These are phyloP conservation scores for Rhodosporidiobolus odoratus DNA, from an alignment of 768 basidiomycete species.

Conservation along the genomic window DNA sequence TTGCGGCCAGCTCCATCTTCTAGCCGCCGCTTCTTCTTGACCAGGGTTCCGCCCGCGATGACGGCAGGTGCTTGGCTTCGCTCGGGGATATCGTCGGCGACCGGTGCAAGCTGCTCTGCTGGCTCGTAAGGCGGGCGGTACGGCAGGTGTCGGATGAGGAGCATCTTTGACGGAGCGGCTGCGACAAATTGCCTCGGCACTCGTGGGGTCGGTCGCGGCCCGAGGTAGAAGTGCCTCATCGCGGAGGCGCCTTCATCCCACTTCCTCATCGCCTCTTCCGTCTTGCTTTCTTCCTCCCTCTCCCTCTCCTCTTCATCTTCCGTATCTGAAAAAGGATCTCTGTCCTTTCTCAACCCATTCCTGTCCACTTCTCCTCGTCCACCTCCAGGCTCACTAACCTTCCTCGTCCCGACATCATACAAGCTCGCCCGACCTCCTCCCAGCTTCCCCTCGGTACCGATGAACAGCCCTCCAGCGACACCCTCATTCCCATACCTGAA, in stretches of 20 bases:
- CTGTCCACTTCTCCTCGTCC: neutral
- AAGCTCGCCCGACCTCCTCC: conserved; percentile 17
- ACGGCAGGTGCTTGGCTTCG: too few species aligned
- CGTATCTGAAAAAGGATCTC: conserved; percentile 25
- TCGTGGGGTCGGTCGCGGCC: neutral
- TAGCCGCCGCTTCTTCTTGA: neutral
- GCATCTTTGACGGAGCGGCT: neutral
- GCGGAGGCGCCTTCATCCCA: neutral
- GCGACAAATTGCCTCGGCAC: neutral
- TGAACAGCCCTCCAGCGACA: neutral
- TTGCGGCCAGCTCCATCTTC: neutral
- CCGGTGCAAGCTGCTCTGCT: neutral
- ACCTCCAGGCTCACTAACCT: neutral
- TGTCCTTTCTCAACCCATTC: neutral
- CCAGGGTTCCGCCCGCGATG: neutral
- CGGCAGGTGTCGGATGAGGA: neutral
- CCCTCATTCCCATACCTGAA: conserved; percentile 11
- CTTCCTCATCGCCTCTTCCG: neutral
- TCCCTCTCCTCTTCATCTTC: conserved; percentile 16
- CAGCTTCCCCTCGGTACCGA: neutral
- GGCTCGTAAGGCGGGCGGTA: neutral
- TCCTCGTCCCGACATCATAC: conserved; percentile 17
- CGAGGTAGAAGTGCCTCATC: neutral
- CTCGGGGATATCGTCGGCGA: too few species aligned
- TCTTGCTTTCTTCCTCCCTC: neutral